Percentiles rank a stretch among this genome's conserved stretches.
Evolutionary conservation across 768 basidiomycete species (phyloP).

Genomic region (Serendipita indica): DNA sequence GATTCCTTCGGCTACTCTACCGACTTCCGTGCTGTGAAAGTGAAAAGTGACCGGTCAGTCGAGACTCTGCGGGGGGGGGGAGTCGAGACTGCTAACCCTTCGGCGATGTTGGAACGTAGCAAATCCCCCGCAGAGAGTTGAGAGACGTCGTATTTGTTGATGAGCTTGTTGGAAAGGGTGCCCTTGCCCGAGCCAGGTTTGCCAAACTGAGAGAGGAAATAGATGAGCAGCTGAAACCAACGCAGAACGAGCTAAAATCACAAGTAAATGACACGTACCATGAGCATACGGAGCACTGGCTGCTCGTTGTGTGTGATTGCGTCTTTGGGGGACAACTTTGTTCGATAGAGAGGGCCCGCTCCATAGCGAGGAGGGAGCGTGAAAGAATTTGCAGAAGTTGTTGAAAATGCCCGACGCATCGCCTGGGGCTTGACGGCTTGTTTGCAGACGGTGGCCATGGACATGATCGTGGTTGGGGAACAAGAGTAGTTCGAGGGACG

Average conservation of each 20-base stretch:
- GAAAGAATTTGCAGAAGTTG: not conserved
- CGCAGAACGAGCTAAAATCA: no score
- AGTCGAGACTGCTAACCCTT: conserved; percentile 29
- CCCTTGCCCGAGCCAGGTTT: conserved; percentile 36
- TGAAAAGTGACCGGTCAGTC: not conserved
- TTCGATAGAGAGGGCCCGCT: not conserved
- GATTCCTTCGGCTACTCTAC: conserved; percentile 56
- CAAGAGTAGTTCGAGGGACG: not conserved
- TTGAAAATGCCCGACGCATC: not conserved
- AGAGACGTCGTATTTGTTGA: conserved; percentile 65
- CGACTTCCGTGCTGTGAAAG: conserved; percentile 44
- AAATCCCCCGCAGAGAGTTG: conserved; percentile 75
- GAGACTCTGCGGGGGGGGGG: not conserved
- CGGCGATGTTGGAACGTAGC: conserved; percentile 67
- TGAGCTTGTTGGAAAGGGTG: conserved; percentile 58
- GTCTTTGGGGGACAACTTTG: not conserved
- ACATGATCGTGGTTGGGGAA: no score
- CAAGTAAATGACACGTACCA: not conserved
- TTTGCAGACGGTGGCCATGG: no score
- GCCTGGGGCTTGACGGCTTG: no score
- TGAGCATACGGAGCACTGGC: conserved; percentile 5
- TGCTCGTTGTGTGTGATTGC: not conserved
- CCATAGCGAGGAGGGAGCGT: not conserved
- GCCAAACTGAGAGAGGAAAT: not conserved
- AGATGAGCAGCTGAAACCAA: no score